Evolutionary conservation across 148 eudicot genomes (phyloP), one percentile per base, ranked within the genome.

Genomic region (Vaccinium darrowii): DNA sequence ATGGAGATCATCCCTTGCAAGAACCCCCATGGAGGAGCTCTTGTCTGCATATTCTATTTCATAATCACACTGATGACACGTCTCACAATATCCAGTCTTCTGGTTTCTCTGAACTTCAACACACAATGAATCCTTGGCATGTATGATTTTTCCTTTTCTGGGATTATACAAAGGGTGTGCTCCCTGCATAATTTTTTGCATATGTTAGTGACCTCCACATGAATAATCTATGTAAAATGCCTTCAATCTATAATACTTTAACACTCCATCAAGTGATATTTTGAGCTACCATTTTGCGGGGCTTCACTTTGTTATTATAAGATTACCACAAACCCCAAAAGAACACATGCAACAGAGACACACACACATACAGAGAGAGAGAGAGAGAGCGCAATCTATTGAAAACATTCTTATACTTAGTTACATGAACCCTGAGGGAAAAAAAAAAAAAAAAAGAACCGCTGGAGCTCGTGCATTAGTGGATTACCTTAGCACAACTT

Each of bases 11-110:
- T 92, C 95, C 91, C 85, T 89, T 65, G 91, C 88, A 79, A 93
- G 95, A 82, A 93, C 93, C 73, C 93, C 95, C 84, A 90, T 80
- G 72, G 93, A 90, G 56, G 95, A 89, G 80, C 95, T 89, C 23
- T 84, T 89, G 84, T 93, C 95, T 23, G 93, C 95, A 89, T 93
- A 93, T 76, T 90, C 93, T 83, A 93, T 85, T 89, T 90, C 92
- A 63, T 93, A 93, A 82, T 93, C 93, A 83, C 95, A 93, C 83
- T 93, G 95, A 36, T 69, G 71, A 86, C 91, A 86, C 51, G 90
- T 53, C 81, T 76, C 88, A 72, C 91, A 87, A 79, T 85, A 73
- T 60, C 86, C 86, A 56, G 75, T 78, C 67, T 81, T 84, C 79
- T 81, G 88, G 54, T 84, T 85, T 84, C 79, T 84, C 75, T 90